Conservation (phyloP, 345 rosid species). For the Sapria himalayana region DNA sequence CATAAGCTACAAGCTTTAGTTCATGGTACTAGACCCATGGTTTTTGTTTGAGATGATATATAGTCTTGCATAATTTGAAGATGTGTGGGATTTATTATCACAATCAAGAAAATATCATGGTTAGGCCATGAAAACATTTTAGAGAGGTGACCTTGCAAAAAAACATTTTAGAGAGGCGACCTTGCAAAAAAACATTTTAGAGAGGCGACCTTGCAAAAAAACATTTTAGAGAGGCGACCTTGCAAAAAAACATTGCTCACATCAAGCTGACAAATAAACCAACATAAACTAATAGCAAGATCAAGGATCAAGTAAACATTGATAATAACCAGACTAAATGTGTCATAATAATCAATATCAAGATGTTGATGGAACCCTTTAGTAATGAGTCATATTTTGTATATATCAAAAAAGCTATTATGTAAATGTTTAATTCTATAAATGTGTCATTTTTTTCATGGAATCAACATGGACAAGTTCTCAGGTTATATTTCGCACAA, state of each 20-base stretch:
- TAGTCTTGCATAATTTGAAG: not conserved
- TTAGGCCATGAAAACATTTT: not conserved
- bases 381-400: not conserved
- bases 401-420: not conserved
- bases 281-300: not conserved
- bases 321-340: not conserved
- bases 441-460: too few species aligned
- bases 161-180: too few species aligned
- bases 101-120: not conserved
- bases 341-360: not conserved
- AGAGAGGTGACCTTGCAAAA: too few species aligned
- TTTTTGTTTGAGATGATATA: not conserved
- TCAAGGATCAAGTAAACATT: not conserved
- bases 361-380: not conserved
- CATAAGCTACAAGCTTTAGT: not conserved
- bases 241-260: not conserved
- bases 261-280: not conserved
- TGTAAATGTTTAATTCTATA: too few species aligned
- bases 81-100: not conserved
- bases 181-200: too few species aligned
- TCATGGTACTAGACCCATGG: not conserved
- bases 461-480: not conserved
- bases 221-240: too few species aligned
- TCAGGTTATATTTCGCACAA: not conserved
- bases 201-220: too few species aligned